Conservation (phyloP, 495 filamentous ascomycete species). For the Hypoxylon rickii region DNA sequence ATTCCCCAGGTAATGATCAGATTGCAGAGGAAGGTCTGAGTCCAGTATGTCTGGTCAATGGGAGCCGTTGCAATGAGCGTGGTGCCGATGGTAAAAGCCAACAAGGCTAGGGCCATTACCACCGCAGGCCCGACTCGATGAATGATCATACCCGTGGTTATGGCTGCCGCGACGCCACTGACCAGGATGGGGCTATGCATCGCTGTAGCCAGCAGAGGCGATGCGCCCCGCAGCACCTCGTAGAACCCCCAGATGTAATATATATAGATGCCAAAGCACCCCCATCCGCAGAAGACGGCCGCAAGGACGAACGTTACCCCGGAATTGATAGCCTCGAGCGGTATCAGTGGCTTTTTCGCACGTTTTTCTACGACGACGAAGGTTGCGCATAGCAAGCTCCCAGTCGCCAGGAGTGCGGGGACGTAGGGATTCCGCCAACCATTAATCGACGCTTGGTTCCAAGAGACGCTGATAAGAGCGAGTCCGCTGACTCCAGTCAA, state of each 20-base stretch:
- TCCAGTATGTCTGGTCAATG: slow-evolving; percentile 53
- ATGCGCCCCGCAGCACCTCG: slow-evolving; percentile 53
- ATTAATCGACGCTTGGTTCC: slow-evolving; percentile 64
- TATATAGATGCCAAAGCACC: slow-evolving; percentile 64
- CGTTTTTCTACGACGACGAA: slow-evolving; percentile 60
- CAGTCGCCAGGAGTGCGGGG: slow-evolving; percentile 58
- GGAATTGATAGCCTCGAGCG: slow-evolving; percentile 54
- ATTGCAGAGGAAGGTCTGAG: slow-evolving; percentile 53
- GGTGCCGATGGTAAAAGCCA: slow-evolving; percentile 53
- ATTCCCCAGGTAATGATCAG: slow-evolving; percentile 61
- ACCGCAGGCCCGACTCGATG: slow-evolving; percentile 49
- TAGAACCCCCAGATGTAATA: slow-evolving; percentile 65
- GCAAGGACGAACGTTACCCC: slow-evolving; percentile 60
- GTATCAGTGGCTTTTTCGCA: slow-evolving; percentile 58
- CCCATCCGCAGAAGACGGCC: slow-evolving; percentile 64
- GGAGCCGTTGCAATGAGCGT: slow-evolving; percentile 56
- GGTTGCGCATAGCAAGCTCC: slow-evolving; percentile 51
- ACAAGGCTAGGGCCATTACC: slow-evolving; percentile 58
- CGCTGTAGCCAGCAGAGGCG: slow-evolving; percentile 55
- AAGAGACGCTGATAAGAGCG: slow-evolving; percentile 62
- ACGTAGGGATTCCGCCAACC: slow-evolving; percentile 62
- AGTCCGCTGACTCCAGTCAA: slow-evolving; percentile 59
- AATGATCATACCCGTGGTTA: slow-evolving; percentile 56
- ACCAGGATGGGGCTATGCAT: slow-evolving; percentile 54
- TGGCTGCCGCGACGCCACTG: slow-evolving; percentile 57